Percentiles rank a stretch among this genome's conserved stretches.
Conservation (phyloP, 495 filamentous ascomycete genomes). For the Neurospora sp. region DNA sequence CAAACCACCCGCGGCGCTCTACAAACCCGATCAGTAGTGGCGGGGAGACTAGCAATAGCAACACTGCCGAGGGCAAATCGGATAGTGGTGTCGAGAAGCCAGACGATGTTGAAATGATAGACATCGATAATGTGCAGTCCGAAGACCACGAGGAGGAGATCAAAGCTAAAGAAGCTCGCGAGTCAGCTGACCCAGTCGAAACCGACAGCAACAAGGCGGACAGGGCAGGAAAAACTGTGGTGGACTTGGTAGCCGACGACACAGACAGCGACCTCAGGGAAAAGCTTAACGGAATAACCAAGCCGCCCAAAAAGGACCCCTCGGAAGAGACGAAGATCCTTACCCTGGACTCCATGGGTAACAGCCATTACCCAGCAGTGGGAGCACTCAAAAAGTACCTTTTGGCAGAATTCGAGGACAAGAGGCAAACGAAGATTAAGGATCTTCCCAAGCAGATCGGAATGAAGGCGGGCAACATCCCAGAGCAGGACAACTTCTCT, state of each 20-base stretch:
- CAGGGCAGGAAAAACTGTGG: not conserved
- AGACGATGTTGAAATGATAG: not conserved
- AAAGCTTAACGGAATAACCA: not conserved
- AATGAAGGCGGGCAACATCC: constrained; percentile 60
- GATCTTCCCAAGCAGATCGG: constrained; percentile 42
- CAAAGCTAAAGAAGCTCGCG: not conserved
- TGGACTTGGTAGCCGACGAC: not conserved
- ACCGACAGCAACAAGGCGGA: not conserved
- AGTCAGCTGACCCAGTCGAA: not conserved
- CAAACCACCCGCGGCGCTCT: constrained; percentile 6
- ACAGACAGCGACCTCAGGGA: not conserved
- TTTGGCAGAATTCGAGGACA: constrained; percentile 56
- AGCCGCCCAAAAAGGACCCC: constrained; percentile 24
- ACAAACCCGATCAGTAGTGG: not conserved
- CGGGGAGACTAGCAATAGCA: not conserved
- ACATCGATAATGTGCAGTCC: not conserved
- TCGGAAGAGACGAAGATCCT: constrained; percentile 57
- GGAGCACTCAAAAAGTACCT: constrained; percentile 68
- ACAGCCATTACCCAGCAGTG: constrained; percentile 49
- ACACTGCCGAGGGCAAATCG: not conserved
- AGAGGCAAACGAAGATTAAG: constrained; percentile 49
- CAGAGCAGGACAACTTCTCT: constrained; percentile 70
- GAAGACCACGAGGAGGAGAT: not conserved
- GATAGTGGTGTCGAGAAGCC: not conserved
- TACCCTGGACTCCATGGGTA: constrained; percentile 76